phyloP scores from a whole-genome alignment of 495 filamentous ascomycete genomes.

The Aspergillus diversus region DNA sequence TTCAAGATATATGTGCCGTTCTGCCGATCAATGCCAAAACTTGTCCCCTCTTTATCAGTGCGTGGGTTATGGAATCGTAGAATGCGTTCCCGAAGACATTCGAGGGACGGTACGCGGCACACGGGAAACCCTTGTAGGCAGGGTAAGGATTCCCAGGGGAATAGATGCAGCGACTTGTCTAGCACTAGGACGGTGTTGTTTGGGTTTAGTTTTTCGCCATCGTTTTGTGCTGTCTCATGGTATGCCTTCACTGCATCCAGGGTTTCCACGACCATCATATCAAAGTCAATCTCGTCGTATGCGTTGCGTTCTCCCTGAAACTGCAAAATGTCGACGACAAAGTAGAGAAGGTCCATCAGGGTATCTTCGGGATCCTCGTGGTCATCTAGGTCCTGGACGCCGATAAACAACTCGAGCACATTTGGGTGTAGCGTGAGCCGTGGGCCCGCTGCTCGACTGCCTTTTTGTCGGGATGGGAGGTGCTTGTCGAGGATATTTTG shows the following conservation, averaged over 20 bases:
- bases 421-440: slow-evolving; percentile 70
- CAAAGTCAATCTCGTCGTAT: slow-evolving; percentile 97
- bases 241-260: slow-evolving; percentile 79
- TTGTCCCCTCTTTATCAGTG: slow-evolving; percentile 22
- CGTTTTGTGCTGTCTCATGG: slow-evolving; percentile 58
- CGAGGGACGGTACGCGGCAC: slow-evolving; percentile 81
- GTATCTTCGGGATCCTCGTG: slow-evolving; percentile 81
- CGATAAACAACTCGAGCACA: slow-evolving; percentile 86
- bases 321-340: slow-evolving; percentile 93
- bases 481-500: slow-evolving; percentile 82
- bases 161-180: slow-evolving; percentile 84
- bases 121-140: slow-evolving; percentile 80
- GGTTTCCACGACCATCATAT: slow-evolving; percentile 83
- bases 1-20: slow-evolving; percentile 88
- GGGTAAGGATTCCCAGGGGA: slow-evolving; percentile 95
- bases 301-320: slow-evolving; percentile 96
- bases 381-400: slow-evolving; percentile 71
- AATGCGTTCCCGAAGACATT: slow-evolving; percentile 73
- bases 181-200: slow-evolving; percentile 90
- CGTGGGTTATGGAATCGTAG: slow-evolving; percentile 49
- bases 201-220: slow-evolving; percentile 63
- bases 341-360: slow-evolving; percentile 88
- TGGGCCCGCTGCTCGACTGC: slow-evolving; percentile 50
- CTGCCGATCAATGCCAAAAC: slow-evolving; percentile 54
- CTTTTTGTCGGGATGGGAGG: slow-evolving; percentile 81